Conservation (phyloP, 176 grass and related monocot species). For the Zoysia pacifica region DNA sequence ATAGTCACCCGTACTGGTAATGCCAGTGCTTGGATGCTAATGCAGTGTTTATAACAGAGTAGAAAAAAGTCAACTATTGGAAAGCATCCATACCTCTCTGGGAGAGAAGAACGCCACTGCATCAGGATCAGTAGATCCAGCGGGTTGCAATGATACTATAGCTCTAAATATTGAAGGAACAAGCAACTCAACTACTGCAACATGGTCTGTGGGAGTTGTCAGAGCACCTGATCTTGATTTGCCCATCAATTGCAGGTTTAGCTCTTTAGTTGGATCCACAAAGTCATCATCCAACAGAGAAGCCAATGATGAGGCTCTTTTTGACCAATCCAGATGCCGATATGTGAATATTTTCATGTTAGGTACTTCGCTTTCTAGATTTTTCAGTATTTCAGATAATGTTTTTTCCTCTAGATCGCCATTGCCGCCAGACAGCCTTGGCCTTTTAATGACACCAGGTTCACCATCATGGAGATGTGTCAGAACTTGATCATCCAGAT, state of each 20-base stretch:
- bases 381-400: conserved; percentile 76
- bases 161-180: conserved; percentile 89
- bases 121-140: conserved; percentile 83
- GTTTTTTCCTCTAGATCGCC: conserved; percentile 57
- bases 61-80: conserved; percentile 23
- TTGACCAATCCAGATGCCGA: conserved; percentile 87
- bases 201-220: conserved; percentile 51
- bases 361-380: conserved; percentile 66
- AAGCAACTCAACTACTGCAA: conserved; percentile 85
- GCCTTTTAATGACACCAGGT: conserved; percentile 50
- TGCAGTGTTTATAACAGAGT: conserved; percentile 12
- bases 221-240: conserved; percentile 45
- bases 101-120: conserved; percentile 91
- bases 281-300: conserved; percentile 62
- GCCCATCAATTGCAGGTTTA: conserved; percentile 57
- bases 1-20: conserved; percentile 6
- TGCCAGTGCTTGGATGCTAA: conserved; percentile 15
- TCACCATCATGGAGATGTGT: conserved; percentile 56
- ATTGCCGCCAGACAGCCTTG: conserved; percentile 38
- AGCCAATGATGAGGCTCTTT: conserved; percentile 74
- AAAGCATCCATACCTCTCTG: conserved; percentile 63
- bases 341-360: conserved; percentile 73
- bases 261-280: conserved; percentile 64
- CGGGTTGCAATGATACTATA: conserved; percentile 90
- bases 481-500: conserved; percentile 79